These are phyloP conservation scores for Datura wrightii DNA, from an alignment of 257 asterid genomes.

Conservation along the genomic window DNA sequence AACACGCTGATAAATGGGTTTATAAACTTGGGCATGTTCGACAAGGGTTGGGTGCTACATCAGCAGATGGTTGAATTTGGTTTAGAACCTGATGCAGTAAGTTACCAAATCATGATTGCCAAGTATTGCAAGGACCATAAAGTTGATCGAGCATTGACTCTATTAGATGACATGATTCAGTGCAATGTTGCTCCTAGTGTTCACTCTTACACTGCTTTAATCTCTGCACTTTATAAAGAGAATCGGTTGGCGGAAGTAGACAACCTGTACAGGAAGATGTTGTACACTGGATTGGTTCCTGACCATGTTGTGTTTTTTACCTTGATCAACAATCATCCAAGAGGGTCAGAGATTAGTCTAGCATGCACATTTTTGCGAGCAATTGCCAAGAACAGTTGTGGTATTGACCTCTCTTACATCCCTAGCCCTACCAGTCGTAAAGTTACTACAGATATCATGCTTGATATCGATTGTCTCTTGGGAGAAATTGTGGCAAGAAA, in stretches of 20 bases:
- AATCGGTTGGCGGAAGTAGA: conserved; percentile 48
- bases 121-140: conserved; percentile 54
- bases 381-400: conserved; percentile 54
- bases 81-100: conserved; percentile 53
- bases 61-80: conserved; percentile 55
- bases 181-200: conserved; percentile 49
- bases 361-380: conserved; percentile 54
- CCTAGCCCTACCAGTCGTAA: conserved; percentile 30
- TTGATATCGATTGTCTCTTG: conserved; percentile 53
- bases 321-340: conserved; percentile 48
- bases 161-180: conserved; percentile 48
- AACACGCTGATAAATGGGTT: conserved; percentile 63
- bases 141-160: conserved; percentile 52
- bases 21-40: conserved; percentile 50
- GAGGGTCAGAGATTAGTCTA: conserved; percentile 52
- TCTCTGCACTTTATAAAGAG: conserved; percentile 57
- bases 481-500: conserved; percentile 46
- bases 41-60: conserved; percentile 49
- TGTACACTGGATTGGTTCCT: conserved; percentile 56
- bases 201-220: conserved; percentile 61
- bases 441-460: conserved; percentile 39
- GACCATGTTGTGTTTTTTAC: conserved; percentile 67
- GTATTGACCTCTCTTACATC: conserved; percentile 34
- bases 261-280: conserved; percentile 48
- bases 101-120: conserved; percentile 61